These are phyloP conservation scores for Trametes versicolor DNA, from an alignment of 1,284 basidiomycete genomes.

Conservation along the genomic window DNA sequence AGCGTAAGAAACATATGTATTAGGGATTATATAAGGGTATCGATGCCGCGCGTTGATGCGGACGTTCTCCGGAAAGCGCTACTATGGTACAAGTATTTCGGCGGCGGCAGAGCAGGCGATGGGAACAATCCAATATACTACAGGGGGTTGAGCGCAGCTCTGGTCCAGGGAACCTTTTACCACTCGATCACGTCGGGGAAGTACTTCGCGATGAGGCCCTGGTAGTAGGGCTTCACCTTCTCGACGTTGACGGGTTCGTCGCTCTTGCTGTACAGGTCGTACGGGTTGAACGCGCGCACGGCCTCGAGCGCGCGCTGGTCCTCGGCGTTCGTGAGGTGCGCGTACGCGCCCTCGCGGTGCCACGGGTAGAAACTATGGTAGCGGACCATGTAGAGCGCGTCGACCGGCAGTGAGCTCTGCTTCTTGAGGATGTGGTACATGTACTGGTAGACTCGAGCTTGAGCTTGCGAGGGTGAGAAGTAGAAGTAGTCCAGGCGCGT, in stretches of 20 bases:
- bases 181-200: conserved; percentile 84
- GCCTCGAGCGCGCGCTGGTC: conserved; percentile 71
- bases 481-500: conserved; percentile 29
- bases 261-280: conserved; percentile 91
- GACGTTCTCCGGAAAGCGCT: conserved; percentile 1
- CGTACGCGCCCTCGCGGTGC: conserved; percentile 88
- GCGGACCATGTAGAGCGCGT: conserved; percentile 90
- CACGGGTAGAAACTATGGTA: conserved; percentile 97
- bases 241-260: conserved; percentile 74
- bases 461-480: conserved; percentile 13
- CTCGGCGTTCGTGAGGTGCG: conserved; percentile 77
- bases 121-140: not conserved
- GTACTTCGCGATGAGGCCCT: conserved; percentile 83
- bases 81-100: conserved; percentile 22
- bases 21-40: conserved; percentile 18
- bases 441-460: conserved; percentile 56
- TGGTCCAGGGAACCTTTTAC: conserved; percentile 49
- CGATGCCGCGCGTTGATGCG: not conserved
- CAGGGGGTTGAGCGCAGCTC: not conserved
- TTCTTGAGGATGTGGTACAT: conserved; percentile 81
- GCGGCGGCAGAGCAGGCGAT: not conserved
- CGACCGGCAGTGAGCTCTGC: conserved; percentile 82
- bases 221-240: conserved; percentile 84
- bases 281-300: conserved; percentile 86
- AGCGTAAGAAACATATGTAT: not conserved